Evolutionary conservation across 169 alveolate species (phyloP).

Genomic region (Neospora caninum): DNA sequence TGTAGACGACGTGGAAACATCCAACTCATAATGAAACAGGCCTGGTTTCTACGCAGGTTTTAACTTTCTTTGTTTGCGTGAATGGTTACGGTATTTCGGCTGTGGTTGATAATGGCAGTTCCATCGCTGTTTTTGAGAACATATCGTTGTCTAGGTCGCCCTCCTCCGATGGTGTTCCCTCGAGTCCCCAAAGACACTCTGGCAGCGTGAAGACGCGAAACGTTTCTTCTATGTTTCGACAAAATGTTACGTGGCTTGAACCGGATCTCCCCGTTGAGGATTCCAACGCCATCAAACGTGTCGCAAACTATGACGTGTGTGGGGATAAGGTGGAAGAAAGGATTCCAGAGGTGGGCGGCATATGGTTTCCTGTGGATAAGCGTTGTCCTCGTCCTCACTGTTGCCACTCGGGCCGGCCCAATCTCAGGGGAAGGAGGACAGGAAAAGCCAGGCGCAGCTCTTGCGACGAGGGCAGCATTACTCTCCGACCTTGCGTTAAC

Average conservation of each 20-base stretch:
- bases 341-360: neutral
- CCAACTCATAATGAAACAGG: no score
- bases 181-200: neutral
- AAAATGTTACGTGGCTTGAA: neutral
- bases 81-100: neutral
- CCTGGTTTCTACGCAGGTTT: no score
- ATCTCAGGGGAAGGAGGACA: neutral
- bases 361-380: neutral
- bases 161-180: neutral
- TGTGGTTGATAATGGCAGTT: neutral
- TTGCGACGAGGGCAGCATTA: neutral
- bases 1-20: neutral
- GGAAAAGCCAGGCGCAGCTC: neutral
- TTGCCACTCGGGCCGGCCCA: neutral
- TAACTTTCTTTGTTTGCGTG: no score
- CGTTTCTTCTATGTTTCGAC: neutral
- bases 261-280: neutral
- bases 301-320: neutral
- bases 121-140: neutral
- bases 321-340: neutral
- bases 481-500: neutral
- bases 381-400: neutral
- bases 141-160: neutral
- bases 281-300: neutral
- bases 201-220: neutral